These are phyloP conservation scores for Wickerhamomyces queroliae DNA, from an alignment of 805 yeast species.

Conservation along the genomic window DNA sequence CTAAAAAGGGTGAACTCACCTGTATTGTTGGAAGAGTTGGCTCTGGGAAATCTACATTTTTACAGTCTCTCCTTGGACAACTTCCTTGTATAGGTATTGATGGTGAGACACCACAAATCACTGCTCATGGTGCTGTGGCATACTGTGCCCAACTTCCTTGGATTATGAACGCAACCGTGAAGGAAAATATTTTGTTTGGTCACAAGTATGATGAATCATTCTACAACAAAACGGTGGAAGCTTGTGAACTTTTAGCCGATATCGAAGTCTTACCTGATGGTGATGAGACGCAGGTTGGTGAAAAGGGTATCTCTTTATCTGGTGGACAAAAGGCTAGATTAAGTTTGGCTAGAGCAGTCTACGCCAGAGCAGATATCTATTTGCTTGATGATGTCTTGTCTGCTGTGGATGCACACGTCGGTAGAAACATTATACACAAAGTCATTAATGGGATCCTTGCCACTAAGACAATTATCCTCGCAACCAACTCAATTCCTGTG, in stretches of 20 bases:
- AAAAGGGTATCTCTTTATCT: constrained; percentile 53
- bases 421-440: constrained; percentile 63
- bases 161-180: constrained; percentile 94
- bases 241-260: constrained; percentile 45
- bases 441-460: constrained; percentile 53
- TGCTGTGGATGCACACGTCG: constrained; percentile 72
- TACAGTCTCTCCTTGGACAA: constrained; percentile 51
- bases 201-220: constrained; percentile 76
- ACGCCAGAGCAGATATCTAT: constrained; percentile 52
- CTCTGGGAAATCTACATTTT: constrained; percentile 56
- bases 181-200: constrained; percentile 89
- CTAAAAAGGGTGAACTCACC: constrained; percentile 45
- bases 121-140: constrained; percentile 41
- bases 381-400: constrained; percentile 61
- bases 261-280: constrained; percentile 44
- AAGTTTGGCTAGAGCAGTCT: constrained; percentile 64
- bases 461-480: constrained; percentile 46
- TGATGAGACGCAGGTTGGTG: constrained; percentile 46
- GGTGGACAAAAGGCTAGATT: constrained; percentile 65
- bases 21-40: constrained; percentile 68
- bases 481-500: constrained; percentile 54
- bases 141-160: constrained; percentile 76
- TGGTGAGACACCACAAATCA: constrained; percentile 15
- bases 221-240: constrained; percentile 61
- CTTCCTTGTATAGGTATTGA: constrained; percentile 32